Evolutionary conservation across 805 yeast species (phyloP).

Genomic region (Candida khao-thaluensis): DNA sequence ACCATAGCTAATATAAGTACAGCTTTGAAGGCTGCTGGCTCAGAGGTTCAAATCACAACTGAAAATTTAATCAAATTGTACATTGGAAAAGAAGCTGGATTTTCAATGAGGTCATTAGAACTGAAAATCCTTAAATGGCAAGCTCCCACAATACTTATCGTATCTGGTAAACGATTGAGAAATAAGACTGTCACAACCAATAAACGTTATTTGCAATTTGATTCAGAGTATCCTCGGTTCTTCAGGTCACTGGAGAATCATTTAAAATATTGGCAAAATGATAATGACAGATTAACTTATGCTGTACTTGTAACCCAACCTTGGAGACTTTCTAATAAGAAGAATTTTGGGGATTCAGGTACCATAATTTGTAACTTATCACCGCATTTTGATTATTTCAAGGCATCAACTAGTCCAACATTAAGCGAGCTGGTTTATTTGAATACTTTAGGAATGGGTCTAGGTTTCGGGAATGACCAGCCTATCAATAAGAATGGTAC

Average conservation of each 20-base stretch:
- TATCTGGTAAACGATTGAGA: constrained; percentile 60
- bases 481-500: constrained; percentile 51
- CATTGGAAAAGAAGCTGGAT: constrained; percentile 75
- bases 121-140: constrained; percentile 84
- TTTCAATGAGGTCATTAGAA: constrained; percentile 84
- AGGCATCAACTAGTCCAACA: constrained; percentile 30
- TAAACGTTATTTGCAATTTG: constrained; percentile 52
- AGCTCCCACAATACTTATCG: constrained; percentile 73
- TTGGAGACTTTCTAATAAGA: constrained; percentile 75
- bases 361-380: constrained; percentile 63
- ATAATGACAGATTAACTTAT: constrained; percentile 48
- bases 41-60: constrained; percentile 39
- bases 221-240: constrained; percentile 43
- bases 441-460: constrained; percentile 71
- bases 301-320: constrained; percentile 69
- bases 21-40: constrained; percentile 21
- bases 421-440: constrained; percentile 54
- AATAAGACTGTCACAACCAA: constrained; percentile 33
- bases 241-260: constrained; percentile 28
- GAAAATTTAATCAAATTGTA: constrained; percentile 60
- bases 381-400: constrained; percentile 61
- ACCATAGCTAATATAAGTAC: constrained; percentile 40
- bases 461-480: constrained; percentile 76
- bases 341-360: constrained; percentile 62
- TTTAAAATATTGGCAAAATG: constrained; percentile 33